Evolutionary conservation across 305 asterid genomes (phyloP), one percentile per base, ranked within the genome.

Genomic region (Vinca major): DNA sequence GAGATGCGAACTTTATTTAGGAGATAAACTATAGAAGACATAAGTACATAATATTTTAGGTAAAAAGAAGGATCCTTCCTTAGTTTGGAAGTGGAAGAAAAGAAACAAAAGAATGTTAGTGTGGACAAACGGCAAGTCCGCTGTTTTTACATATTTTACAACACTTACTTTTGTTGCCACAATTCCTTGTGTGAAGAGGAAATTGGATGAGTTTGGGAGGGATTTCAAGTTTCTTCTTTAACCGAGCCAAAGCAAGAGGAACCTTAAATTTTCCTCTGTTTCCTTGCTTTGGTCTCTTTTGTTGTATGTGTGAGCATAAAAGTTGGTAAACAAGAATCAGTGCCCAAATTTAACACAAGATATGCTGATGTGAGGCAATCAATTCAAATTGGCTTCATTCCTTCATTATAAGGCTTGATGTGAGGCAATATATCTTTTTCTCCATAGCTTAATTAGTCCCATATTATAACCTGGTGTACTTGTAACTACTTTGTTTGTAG

Each of bases 401-500:
- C 13, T 36, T n/a, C n/a, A n/a, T n/a, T n/a, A n/a, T n/a, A n/a
- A n/a, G n/a, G n/a, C n/a, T n/a, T n/a, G n/a, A n/a, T n/a, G n/a
- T 55, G 39, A 20, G 61, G 61, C 39, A 19, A 58, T 58, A 33
- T 58, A 4, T 12, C 7, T 58, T 58, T 33, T 58, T 39, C 11
- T 45, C 40, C 44, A 13, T 11, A 50, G 21, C 49, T n/a, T 39
- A 11, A 66, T 7, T 17, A 55, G 5, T 71, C 5, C 33, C 9
- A 43, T 53, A 17, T 61, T 21, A 12, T 63, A 21, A n/a, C 13
- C 19, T 48, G 51, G 61, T 14, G 17, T 17, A 9, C 8, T 45
- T 55, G 47, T 14, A 19, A 50, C 50, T 21, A 7, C n/a, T 20
- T 60, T 82, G 63, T 68, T 78, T 80, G 57, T 79, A 93, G 98